Evolutionary conservation across 208 protist genomes (phyloP), one percentile per base, ranked within the genome.

Genomic region (Trypanosoma platydactyli): DNA sequence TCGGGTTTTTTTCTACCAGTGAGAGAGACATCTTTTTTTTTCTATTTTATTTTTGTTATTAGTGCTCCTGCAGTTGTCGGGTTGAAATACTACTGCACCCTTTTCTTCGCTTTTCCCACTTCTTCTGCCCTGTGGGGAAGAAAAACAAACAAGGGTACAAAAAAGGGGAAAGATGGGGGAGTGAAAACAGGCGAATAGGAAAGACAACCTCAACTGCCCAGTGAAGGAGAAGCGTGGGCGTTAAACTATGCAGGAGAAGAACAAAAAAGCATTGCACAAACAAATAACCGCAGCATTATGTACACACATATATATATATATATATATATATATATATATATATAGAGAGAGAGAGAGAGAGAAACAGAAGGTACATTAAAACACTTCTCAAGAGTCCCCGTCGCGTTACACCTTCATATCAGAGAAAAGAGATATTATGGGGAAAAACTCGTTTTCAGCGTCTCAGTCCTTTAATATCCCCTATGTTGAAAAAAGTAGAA

Each of bases 21-120:
- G 77, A 20, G 1, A 88, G 68, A 40, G 79, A 76, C 83, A 88
- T 86, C 38, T 24, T 33, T 42, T 29, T 27, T 24, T 65, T 20
- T 40, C 42, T 27, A 7, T 41, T 54, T 51, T 61, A 3, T 29
- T 13, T 7, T 11, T 45, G 24, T 9, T 46, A 30, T 4, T 22
- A 5, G 3, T 44, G 20, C 15, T 22, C 27, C 20, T 4, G n/a
- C n/a, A n/a, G n/a, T n/a, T n/a, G n/a, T n/a, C n/a, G n/a, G n/a
- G n/a, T n/a, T n/a, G n/a, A n/a, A n/a, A n/a, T n/a, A n/a, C n/a
- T n/a, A n/a, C n/a, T n/a, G n/a, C n/a, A n/a, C 16, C 15, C 20
- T 25, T 49, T 12, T 49, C 45, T 3, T 49, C 45, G 13, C 13
- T 24, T 24, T 15, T 15, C 15, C 20, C 45, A 49, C 45, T 24